These are phyloP conservation scores for Ophiosphaerella narmari DNA, from an alignment of 2,329 filamentous ascomycete genomes.

Conservation along the genomic window DNA sequence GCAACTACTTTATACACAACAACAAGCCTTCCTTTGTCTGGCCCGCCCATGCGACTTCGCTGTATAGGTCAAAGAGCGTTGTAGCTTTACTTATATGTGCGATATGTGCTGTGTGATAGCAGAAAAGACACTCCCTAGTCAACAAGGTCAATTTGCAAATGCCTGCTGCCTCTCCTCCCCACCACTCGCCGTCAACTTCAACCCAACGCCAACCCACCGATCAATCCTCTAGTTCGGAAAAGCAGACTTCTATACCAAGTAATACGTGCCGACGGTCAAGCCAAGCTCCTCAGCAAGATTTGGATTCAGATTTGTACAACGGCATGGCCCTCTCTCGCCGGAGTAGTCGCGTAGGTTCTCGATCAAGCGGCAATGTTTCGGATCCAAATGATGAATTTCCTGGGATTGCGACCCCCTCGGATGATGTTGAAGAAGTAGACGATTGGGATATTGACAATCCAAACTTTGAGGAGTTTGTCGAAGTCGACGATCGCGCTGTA, in stretches of 20 bases:
- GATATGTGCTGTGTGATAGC: conserved; percentile 16
- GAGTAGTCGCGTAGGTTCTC: conserved; percentile 7
- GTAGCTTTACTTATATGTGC: conserved; percentile 23
- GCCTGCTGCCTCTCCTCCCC: conserved; percentile 1
- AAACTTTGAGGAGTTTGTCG: no score
- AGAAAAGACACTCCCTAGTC: conserved; percentile 5
- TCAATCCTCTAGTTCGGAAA: neutral
- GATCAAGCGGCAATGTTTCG: neutral
- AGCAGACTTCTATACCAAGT: neutral
- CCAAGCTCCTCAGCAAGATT: neutral
- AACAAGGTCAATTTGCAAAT: conserved; percentile 8
- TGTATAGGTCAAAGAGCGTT: conserved; percentile 21
- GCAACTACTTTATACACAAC: conserved; percentile 8
- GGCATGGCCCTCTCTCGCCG: neutral
- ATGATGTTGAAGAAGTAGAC: no score
- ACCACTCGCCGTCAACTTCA: neutral
- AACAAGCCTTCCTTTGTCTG: conserved; percentile 21
- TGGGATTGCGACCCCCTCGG: neutral
- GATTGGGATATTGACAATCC: no score
- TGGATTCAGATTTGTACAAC: conserved; percentile 3
- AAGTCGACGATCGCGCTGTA: no score
- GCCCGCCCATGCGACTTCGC: conserved; percentile 12
- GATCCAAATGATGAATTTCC: neutral
- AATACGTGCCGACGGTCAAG: neutral
- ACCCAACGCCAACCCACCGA: neutral